These are phyloP conservation scores for Parafenestella ontariensis DNA, from an alignment of 2,329 filamentous ascomycete species.

Conservation along the genomic window DNA sequence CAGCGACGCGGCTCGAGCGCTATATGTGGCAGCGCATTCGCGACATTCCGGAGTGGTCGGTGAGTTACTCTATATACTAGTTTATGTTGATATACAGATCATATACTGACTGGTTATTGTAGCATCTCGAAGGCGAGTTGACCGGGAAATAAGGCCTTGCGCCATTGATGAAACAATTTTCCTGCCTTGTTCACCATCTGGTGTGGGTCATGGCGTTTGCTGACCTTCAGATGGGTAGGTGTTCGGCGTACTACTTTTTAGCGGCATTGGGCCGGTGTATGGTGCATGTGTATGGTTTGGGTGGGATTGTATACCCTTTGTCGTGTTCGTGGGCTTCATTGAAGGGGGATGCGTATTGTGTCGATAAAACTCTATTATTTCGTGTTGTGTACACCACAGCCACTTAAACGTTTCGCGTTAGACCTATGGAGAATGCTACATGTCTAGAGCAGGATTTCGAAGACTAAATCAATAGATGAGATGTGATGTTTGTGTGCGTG, in stretches of 20 bases:
- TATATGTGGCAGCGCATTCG: conserved; percentile 95
- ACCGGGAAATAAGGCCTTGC: conserved; percentile 29
- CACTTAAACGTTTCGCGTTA: no score
- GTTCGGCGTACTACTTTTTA: not conserved
- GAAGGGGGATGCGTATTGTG: not conserved
- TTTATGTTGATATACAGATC: no score
- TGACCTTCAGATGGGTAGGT: not conserved
- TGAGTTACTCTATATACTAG: conserved; percentile 20
- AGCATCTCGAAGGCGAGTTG: conserved; percentile 44
- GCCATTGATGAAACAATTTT: not conserved
- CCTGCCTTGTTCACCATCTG: not conserved
- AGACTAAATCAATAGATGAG: no score
- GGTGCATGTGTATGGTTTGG: no score
- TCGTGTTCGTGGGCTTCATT: not conserved
- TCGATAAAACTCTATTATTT: no score
- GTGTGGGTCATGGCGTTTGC: not conserved
- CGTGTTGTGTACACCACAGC: no score
- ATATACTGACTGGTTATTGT: conserved; percentile 7
- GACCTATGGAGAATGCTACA: no score
- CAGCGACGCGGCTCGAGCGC: conserved; percentile 89
- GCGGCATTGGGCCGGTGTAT: not conserved
- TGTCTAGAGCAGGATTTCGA: no score
- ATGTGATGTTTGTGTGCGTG: no score
- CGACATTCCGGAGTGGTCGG: conserved; percentile 85
- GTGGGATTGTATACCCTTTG: not conserved